These are phyloP conservation scores for Podochytrium sp. DNA, from an alignment of 192 early-diverging fungal species.

Conservation along the genomic window DNA sequence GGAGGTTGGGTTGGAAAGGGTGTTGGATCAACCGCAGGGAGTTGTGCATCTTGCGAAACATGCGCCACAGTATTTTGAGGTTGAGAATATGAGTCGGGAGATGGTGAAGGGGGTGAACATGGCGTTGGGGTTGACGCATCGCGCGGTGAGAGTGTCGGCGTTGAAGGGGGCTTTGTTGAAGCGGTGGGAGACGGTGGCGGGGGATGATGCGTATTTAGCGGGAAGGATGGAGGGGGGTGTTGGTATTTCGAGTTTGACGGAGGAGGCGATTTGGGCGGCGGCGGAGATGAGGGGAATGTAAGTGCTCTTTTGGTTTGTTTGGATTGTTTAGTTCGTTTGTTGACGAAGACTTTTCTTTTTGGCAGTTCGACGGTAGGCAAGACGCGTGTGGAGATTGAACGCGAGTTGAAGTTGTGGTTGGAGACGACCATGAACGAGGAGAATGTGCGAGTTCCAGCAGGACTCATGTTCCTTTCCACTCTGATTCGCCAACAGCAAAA, in stretches of 20 bases:
- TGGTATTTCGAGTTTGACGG: neutral
- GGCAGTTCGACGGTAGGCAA: conserved; percentile 12
- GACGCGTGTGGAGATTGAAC: neutral
- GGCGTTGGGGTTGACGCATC: conserved; percentile 17
- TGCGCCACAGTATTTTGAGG: conserved; percentile 21
- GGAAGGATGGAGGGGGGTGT: neutral
- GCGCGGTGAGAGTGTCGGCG: neutral
- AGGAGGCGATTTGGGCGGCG: neutral
- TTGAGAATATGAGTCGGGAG: neutral
- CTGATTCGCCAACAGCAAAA: neutral
- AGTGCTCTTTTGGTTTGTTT: too few species aligned
- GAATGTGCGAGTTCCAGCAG: neutral
- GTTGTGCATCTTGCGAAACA: conserved; percentile 20
- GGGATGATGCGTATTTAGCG: conserved; percentile 25
- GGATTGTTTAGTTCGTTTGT: too few species aligned
- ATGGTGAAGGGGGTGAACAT: conserved; percentile 13
- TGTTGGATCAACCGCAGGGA: neutral
- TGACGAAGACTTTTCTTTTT: neutral
- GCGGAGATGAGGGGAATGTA: conserved; percentile 27
- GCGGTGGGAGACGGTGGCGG: conserved; percentile 8
- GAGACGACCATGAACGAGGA: conserved; percentile 7
- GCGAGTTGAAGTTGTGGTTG: conserved; percentile 3
- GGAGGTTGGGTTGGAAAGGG: neutral
- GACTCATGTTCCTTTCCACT: conserved; percentile 9
- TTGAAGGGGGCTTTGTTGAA: neutral